phyloP scores from a whole-genome alignment of 2,329 filamentous ascomycete genomes.

The Coniochaeta sp. region DNA sequence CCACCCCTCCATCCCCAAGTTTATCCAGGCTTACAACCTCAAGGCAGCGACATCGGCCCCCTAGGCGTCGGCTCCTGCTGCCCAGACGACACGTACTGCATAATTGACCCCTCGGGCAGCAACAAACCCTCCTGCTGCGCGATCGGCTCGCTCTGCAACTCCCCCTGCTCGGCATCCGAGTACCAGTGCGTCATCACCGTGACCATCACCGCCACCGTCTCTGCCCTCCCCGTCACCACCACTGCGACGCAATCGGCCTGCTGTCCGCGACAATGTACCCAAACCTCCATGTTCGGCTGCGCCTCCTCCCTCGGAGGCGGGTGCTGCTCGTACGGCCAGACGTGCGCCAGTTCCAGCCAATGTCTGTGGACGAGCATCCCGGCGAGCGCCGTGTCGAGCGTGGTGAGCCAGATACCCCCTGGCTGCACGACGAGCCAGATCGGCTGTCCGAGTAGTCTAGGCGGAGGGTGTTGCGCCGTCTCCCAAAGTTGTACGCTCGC shows the following conservation, averaged over 20 bases:
- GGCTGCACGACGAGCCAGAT: slow-evolving; percentile 36
- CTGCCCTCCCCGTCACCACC: slow-evolving; percentile 11
- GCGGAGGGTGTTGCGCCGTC: slow-evolving; percentile 43
- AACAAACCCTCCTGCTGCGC: slow-evolving; percentile 21
- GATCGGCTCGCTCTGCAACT: slow-evolving; percentile 21
- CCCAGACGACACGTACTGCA: slow-evolving; percentile 15
- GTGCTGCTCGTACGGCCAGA: slow-evolving; percentile 18
- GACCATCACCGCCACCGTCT: slow-evolving; percentile 21
- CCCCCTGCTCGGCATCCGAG: slow-evolving; percentile 18
- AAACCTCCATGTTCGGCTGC: slow-evolving; percentile 22
- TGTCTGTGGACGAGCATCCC: slow-evolving; percentile 18
- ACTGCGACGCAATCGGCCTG: slow-evolving; percentile 15
- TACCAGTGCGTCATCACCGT: slow-evolving; percentile 22
- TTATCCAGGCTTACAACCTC: too few species aligned
- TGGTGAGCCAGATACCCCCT: slow-evolving; percentile 30
- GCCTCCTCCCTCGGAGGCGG: slow-evolving; percentile 20
- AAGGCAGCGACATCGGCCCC: slow-evolving; percentile 1
- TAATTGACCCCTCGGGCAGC: slow-evolving; percentile 17
- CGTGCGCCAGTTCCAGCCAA: slow-evolving; percentile 8
- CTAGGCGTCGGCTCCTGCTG: neutral
- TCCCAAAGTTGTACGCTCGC: slow-evolving; percentile 35
- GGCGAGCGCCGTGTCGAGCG: slow-evolving; percentile 17
- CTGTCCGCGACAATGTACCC: slow-evolving; percentile 23
- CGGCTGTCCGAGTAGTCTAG: slow-evolving; percentile 34
- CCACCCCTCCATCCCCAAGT: too few species aligned